Evolutionary conservation across 208 protist genomes (phyloP).

Genomic region (Leishmania amazonensis): DNA sequence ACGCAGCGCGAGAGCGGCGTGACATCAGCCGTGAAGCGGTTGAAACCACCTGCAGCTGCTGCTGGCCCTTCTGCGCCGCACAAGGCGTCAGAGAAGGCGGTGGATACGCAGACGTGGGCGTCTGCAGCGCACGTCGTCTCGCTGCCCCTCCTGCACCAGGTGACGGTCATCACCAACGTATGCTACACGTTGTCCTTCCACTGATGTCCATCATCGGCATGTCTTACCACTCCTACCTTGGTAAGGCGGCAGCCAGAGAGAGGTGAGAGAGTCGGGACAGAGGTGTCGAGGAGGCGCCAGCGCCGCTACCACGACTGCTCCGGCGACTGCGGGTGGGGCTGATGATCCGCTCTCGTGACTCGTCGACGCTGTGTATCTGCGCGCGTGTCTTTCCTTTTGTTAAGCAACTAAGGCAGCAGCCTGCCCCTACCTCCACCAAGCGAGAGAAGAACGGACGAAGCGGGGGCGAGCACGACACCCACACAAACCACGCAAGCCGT

Average conservation of each 20-base stretch:
- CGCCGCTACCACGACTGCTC: neutral
- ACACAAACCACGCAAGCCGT: neutral
- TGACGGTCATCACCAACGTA: slow-evolving; percentile 37
- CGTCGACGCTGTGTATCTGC: neutral
- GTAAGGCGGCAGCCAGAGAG: neutral
- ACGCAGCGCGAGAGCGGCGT: neutral
- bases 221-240: neutral
- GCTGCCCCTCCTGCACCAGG: slow-evolving; percentile 40
- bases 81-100: neutral
- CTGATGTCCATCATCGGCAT: neutral
- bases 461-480: neutral
- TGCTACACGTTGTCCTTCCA: slow-evolving; percentile 21
- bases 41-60: neutral
- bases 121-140: slow-evolving; percentile 45
- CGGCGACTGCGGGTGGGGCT: neutral
- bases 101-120: slow-evolving; percentile 20
- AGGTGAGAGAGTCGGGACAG: neutral
- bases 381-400: neutral
- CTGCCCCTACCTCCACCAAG: too few relatives aligned
- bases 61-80: neutral
- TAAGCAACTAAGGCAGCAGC: slow-evolving; percentile 5
- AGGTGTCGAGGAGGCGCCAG: neutral
- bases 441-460: neutral
- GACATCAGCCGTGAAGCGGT: neutral
- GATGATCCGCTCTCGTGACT: neutral